These are phyloP conservation scores for Lyophyllum shimeji DNA, from an alignment of 768 basidiomycete genomes.

Conservation along the genomic window DNA sequence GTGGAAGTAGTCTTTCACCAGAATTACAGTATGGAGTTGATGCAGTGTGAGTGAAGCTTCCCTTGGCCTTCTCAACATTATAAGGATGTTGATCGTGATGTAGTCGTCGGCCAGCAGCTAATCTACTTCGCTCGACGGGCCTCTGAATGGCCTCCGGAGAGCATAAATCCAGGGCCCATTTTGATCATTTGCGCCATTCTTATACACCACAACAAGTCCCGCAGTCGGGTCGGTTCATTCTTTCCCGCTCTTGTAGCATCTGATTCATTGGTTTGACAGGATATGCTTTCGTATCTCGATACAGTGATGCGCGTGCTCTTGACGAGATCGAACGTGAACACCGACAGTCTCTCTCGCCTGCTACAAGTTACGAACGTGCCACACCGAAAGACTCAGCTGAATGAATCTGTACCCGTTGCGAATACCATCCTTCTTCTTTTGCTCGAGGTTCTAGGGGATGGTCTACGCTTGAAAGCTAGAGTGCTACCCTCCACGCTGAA, in stretches of 20 bases:
- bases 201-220: slow-evolving; percentile 58
- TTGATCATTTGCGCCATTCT: slow-evolving; percentile 50
- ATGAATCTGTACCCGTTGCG: slow-evolving; percentile 21
- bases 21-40: slow-evolving; percentile 48
- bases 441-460: slow-evolving; percentile 53
- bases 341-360: slow-evolving; percentile 42
- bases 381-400: slow-evolving; percentile 35
- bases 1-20: slow-evolving; percentile 59
- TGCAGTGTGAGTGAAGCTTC: slow-evolving; percentile 47
- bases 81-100: slow-evolving; percentile 3
- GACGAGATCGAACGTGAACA: slow-evolving; percentile 47
- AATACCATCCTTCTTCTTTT: slow-evolving; percentile 41
- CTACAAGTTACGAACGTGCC: slow-evolving; percentile 46
- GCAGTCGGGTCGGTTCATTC: slow-evolving; percentile 45
- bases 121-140: slow-evolving; percentile 53
- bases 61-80: neutral
- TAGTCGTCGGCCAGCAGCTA: slow-evolving; percentile 60
- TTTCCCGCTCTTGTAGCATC: neutral
- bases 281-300: slow-evolving; percentile 58
- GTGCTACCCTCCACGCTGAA: slow-evolving; percentile 47
- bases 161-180: slow-evolving; percentile 57
- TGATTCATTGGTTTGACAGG: slow-evolving; percentile 35
- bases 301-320: slow-evolving; percentile 56
- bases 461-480: slow-evolving; percentile 52
- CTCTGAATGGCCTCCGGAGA: slow-evolving; percentile 50